phyloP scores from a whole-genome alignment of 768 basidiomycete genomes.

The Podaxis sp. region DNA sequence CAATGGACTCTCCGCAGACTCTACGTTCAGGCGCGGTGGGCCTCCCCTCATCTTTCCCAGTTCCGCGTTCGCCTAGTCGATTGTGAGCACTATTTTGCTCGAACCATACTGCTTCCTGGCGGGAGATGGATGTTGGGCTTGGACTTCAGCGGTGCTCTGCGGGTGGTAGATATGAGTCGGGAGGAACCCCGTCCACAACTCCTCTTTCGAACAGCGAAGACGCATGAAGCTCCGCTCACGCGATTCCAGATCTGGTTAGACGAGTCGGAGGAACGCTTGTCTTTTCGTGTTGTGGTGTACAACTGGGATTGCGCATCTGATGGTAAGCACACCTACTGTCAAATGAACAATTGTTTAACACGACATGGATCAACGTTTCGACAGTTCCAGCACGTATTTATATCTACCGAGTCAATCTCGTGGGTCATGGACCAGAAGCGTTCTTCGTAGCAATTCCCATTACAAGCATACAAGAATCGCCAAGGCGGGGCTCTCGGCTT shows the following conservation, averaged over 20 bases:
- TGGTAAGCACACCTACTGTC: too few species aligned
- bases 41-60: not conserved
- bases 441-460: not conserved
- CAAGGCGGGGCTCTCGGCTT: not conserved
- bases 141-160: not conserved
- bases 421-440: not conserved
- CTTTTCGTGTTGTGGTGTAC: conserved; percentile 1
- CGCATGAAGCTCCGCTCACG: not conserved
- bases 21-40: not conserved
- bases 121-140: not conserved
- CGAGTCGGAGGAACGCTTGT: not conserved
- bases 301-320: not conserved
- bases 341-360: too few species aligned
- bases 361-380: too few species aligned
- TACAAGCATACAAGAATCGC: not conserved
- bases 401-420: too few species aligned
- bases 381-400: too few species aligned
- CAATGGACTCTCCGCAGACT: not conserved
- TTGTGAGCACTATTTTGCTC: too few species aligned
- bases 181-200: not conserved
- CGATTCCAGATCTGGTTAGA: not conserved
- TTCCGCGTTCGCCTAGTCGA: not conserved
- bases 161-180: not conserved
- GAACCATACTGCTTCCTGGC: not conserved
- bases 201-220: not conserved